These are phyloP conservation scores for Aspergillus quadrilineatus DNA, from an alignment of 2,329 filamentous ascomycete species.

Conservation along the genomic window DNA sequence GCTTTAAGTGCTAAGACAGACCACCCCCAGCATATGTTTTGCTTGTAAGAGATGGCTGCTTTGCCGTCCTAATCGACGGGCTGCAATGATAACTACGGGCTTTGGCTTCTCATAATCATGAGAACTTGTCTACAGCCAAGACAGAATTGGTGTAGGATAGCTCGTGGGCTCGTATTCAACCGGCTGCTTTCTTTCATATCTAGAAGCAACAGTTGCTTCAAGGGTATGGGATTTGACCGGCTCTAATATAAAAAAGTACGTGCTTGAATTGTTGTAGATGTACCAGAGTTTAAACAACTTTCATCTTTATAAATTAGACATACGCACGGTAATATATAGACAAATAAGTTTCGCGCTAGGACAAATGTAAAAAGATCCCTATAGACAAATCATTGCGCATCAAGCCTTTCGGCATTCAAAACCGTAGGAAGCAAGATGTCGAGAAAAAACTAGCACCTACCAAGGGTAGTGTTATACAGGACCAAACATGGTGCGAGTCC, in stretches of 20 bases:
- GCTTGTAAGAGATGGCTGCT: too few species aligned
- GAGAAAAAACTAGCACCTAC: slow-evolving; percentile 36
- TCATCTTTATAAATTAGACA: not conserved
- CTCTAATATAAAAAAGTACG: not conserved
- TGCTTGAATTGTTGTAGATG: not conserved
- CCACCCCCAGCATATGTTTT: too few species aligned
- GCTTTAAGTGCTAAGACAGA: too few species aligned
- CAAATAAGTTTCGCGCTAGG: slow-evolving; percentile 18
- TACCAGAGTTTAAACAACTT: not conserved
- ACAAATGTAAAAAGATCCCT: slow-evolving; percentile 22
- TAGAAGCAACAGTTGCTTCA: too few species aligned
- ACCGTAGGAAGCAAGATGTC: slow-evolving; percentile 23
- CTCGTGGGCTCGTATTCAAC: too few species aligned
- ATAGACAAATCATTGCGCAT: slow-evolving; percentile 31
- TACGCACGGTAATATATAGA: not conserved
- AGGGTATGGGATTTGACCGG: too few species aligned
- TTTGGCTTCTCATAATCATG: too few species aligned
- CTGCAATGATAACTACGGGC: too few species aligned
- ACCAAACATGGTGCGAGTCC: slow-evolving; percentile 16
- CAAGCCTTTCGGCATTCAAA: slow-evolving; percentile 24
- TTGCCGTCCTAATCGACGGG: too few species aligned
- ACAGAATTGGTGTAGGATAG: too few species aligned
- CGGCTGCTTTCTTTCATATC: too few species aligned
- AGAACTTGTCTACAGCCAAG: too few species aligned
- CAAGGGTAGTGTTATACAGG: slow-evolving; percentile 36